phyloP scores from a whole-genome alignment of 805 yeast genomes.

The Metschnikowia reukaufii region DNA sequence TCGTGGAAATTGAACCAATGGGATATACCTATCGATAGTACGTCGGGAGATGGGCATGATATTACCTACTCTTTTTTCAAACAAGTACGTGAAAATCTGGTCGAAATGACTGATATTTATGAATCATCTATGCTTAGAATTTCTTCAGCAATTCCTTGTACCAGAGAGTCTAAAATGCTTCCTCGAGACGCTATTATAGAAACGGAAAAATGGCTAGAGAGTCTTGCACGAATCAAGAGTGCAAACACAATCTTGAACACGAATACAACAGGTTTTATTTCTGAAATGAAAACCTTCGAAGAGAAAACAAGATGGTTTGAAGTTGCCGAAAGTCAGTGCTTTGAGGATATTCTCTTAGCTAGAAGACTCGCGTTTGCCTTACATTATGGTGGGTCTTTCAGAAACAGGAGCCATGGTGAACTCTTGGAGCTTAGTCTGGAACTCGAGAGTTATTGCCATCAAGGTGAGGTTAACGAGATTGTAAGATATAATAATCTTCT shows the following conservation, averaged over 20 bases:
- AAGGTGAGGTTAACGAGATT: constrained; percentile 38
- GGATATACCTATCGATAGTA: constrained; percentile 59
- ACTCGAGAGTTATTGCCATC: constrained; percentile 16
- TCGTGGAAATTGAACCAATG: constrained; percentile 77
- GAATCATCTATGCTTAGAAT: constrained; percentile 22
- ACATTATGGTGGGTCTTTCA: background rate
- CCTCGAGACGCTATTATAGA: background rate
- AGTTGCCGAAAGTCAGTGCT: constrained; percentile 3
- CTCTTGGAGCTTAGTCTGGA: background rate
- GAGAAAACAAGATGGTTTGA: constrained; percentile 14
- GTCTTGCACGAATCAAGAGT: constrained; percentile 12
- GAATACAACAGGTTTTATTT: constrained; percentile 9
- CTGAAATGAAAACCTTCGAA: constrained; percentile 12
- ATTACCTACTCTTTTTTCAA: constrained; percentile 55
- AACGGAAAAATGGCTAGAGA: constrained; percentile 8
- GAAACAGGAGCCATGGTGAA: background rate
- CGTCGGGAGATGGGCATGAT: constrained; percentile 40
- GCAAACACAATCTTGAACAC: background rate
- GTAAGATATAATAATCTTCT: constrained; percentile 43
- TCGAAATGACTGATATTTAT: constrained; percentile 17
- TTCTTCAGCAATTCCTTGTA: constrained; percentile 9
- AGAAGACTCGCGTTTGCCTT: constrained; percentile 40
- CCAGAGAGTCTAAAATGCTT: background rate
- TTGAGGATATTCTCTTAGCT: constrained; percentile 36
- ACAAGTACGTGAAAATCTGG: constrained; percentile 39